A percentile compares a stretch with the other conserved stretches of the same genome.
Conservation (phyloP, 352 stramenopile genomes). For the Elongisporangium anandrum region DNA sequence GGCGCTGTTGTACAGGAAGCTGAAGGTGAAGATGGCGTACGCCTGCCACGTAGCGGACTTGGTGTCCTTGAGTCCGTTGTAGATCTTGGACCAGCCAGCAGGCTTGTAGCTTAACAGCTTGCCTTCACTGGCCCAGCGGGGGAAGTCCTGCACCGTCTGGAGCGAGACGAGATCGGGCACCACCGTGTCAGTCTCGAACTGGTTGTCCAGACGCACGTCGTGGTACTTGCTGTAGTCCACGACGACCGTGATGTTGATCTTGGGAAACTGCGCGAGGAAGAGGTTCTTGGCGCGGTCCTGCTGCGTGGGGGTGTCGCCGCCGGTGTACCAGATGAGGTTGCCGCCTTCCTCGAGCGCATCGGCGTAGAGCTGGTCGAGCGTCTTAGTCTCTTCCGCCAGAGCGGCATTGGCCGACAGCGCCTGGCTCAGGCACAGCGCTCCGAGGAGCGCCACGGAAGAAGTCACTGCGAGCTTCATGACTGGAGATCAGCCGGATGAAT, state of each 20-base stretch:
- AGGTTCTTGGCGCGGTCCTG: slow-evolving; percentile 16
- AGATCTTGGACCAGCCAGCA: slow-evolving; percentile 51
- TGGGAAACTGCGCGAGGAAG: slow-evolving; percentile 27
- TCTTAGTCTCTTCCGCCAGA: too few relatives aligned
- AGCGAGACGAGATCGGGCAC: slow-evolving; percentile 37
- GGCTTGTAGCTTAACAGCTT: too few relatives aligned
- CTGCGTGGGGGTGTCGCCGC: slow-evolving; percentile 28
- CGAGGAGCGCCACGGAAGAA: too few relatives aligned
- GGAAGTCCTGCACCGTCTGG: slow-evolving; percentile 57
- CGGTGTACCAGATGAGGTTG: slow-evolving; percentile 42
- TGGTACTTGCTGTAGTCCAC: too few relatives aligned
- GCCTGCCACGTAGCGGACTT: slow-evolving; percentile 35
- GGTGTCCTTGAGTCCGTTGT: slow-evolving; percentile 33
- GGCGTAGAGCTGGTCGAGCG: slow-evolving; percentile 40
- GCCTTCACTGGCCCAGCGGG: slow-evolving; percentile 33
- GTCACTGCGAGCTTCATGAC: too few relatives aligned
- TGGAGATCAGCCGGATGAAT: too few relatives aligned
- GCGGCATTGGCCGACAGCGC: slow-evolving; percentile 18
- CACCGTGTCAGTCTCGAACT: slow-evolving; percentile 38
- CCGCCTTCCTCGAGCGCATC: slow-evolving; percentile 49
- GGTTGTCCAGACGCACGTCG: slow-evolving; percentile 62
- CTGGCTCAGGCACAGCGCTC: too few relatives aligned
- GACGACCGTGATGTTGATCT: slow-evolving; percentile 60
- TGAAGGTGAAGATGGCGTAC: slow-evolving; percentile 35
- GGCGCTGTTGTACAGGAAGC: slow-evolving; percentile 28